Percentiles rank a stretch among this genome's conserved stretches.
Conservation (phyloP, 495 filamentous ascomycete genomes). For the Trichodelitschia bisporula region DNA sequence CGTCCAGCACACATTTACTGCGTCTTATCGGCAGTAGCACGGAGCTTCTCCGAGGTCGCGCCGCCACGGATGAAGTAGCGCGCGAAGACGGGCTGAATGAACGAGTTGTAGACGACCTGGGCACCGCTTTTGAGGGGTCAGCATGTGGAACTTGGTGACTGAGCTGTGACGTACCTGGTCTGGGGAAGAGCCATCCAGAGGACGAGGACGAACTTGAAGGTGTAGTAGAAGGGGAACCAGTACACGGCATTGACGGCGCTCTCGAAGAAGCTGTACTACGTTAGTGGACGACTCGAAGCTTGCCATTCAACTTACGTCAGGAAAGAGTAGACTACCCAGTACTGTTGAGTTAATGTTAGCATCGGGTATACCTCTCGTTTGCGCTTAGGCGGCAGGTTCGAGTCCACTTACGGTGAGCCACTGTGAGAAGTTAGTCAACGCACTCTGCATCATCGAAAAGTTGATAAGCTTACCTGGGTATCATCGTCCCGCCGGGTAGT, state of each 20-base stretch:
- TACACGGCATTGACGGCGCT: constrained; percentile 83
- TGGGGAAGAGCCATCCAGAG: constrained; percentile 93
- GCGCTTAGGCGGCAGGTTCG: constrained; percentile 1
- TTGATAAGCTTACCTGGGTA: constrained; percentile 40
- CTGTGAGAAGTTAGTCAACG: constrained; percentile 15
- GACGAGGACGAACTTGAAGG: constrained; percentile 93
- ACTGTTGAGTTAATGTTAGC: constrained; percentile 28
- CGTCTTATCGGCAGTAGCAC: too few species aligned
- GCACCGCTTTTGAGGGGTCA: constrained; percentile 44
- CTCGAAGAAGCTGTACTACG: constrained; percentile 43
- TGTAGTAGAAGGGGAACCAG: constrained; percentile 99
- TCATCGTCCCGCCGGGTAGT: constrained; percentile 60
- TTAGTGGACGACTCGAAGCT: constrained; percentile 6
- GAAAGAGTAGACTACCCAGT: constrained; percentile 93
- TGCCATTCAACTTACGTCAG: constrained; percentile 35
- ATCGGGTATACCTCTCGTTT: too few species aligned
- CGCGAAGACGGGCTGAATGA: constrained; percentile 73
- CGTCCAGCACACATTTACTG: too few species aligned
- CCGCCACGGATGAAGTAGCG: constrained; percentile 93
- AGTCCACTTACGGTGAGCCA: constrained; percentile 38
- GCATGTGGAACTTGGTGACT: neutral
- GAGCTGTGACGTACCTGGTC: constrained; percentile 41
- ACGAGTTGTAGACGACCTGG: constrained; percentile 86
- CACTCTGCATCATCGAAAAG: constrained; percentile 2
- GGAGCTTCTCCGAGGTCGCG: too few species aligned